Evolutionary conservation across 306 rosid species (phyloP).

Genomic region (Alnus rubra): DNA sequence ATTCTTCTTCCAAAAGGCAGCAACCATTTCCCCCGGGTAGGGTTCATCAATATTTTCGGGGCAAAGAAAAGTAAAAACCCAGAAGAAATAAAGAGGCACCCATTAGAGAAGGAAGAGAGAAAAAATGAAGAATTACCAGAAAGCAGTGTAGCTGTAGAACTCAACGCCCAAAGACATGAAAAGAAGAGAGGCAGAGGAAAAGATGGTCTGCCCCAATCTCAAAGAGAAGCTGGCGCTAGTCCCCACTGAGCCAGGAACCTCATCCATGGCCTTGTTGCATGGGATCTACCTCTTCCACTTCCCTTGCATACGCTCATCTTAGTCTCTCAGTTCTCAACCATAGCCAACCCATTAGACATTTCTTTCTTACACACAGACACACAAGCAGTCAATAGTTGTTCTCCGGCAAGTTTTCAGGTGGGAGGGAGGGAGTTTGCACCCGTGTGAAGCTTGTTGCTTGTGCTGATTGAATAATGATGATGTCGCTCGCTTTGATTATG

Average conservation of each 20-base stretch:
- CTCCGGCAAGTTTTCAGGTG: slow-evolving; percentile 33
- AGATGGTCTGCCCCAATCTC: slow-evolving; percentile 79
- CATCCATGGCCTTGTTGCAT: slow-evolving; percentile 46
- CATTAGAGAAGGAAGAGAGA: background rate
- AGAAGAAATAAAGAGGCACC: background rate
- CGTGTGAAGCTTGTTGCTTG: slow-evolving; percentile 18
- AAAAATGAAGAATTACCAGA: slow-evolving; percentile 54
- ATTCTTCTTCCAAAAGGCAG: background rate
- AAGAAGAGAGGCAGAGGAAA: slow-evolving; percentile 79
- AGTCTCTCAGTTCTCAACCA: no score
- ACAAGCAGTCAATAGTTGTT: slow-evolving; percentile 6
- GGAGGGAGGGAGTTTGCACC: slow-evolving; percentile 18
- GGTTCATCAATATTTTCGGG: background rate
- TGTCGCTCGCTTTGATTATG: slow-evolving; percentile 34
- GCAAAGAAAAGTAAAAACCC: background rate
- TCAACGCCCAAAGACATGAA: slow-evolving; percentile 86
- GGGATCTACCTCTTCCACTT: no score
- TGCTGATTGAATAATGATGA: slow-evolving; percentile 37
- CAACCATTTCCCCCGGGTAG: background rate
- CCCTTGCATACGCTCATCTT: no score
- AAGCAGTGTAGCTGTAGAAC: slow-evolving; percentile 85
- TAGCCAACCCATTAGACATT: background rate
- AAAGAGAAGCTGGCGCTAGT: slow-evolving; percentile 69
- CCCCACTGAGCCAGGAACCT: slow-evolving; percentile 74
- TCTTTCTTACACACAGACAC: slow-evolving; percentile 2